A percentile compares a stretch with the other conserved stretches of the same genome.
Conservation (phyloP, 2,329 filamentous ascomycete species). For the Aspergillus candidus region DNA sequence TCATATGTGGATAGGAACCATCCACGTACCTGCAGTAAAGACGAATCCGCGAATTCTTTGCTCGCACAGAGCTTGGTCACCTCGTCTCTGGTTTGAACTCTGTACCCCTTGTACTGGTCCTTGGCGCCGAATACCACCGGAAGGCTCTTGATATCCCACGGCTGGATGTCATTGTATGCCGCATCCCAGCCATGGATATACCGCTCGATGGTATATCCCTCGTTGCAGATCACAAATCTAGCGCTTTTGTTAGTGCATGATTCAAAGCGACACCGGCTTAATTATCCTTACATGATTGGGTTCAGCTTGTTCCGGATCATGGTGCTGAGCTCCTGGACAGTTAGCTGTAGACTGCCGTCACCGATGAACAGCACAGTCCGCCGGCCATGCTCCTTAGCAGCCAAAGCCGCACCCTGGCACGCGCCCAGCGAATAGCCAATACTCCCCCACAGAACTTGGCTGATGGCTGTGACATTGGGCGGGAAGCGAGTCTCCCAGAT, state of each 20-base stretch:
- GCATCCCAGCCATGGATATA: slow-evolving; percentile 79
- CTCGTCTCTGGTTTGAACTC: slow-evolving; percentile 63
- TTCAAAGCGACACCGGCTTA: neutral
- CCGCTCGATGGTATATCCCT: slow-evolving; percentile 84
- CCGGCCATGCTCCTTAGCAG: slow-evolving; percentile 59
- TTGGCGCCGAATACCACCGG: slow-evolving; percentile 62
- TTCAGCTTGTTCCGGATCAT: slow-evolving; percentile 71
- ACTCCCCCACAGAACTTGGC: slow-evolving; percentile 67
- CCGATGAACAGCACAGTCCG: slow-evolving; percentile 82
- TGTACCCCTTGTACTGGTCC: slow-evolving; percentile 56
- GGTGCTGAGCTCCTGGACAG: slow-evolving; percentile 74
- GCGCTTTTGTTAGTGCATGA: slow-evolving; percentile 28
- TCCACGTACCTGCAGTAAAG: slow-evolving; percentile 38
- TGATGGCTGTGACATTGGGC: slow-evolving; percentile 67
- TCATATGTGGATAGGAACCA: neutral
- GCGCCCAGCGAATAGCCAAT: slow-evolving; percentile 62
- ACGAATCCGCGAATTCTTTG: slow-evolving; percentile 54
- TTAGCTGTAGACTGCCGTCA: slow-evolving; percentile 81
- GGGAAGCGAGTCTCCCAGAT: slow-evolving; percentile 83
- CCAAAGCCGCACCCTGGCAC: slow-evolving; percentile 65
- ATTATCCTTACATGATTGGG: slow-evolving; percentile 62
- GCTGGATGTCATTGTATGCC: slow-evolving; percentile 71
- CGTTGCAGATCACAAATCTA: slow-evolving; percentile 74
- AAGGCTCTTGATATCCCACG: slow-evolving; percentile 67
- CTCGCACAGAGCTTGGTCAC: slow-evolving; percentile 61